A percentile compares a stretch with the other conserved stretches of the same genome.
These are phyloP conservation scores for Ceratobasidium sp. DNA, from an alignment of 1,284 basidiomycete species.

Conservation along the genomic window DNA sequence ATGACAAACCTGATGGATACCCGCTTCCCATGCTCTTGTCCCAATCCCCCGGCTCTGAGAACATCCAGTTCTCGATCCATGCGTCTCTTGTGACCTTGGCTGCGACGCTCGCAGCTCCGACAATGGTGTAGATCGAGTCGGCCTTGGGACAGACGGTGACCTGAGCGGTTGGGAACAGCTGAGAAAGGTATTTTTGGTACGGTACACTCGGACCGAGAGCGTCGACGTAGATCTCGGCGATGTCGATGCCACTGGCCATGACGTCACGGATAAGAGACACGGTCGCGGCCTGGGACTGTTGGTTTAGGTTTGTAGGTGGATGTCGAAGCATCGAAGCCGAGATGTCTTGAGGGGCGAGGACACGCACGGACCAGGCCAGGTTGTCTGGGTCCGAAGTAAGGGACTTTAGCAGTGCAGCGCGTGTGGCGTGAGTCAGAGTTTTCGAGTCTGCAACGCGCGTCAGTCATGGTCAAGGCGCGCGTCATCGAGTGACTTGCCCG, in stretches of 20 bases:
- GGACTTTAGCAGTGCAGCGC: slow-evolving; percentile 66
- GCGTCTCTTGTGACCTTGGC: slow-evolving; percentile 96
- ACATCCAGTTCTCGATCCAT: slow-evolving; percentile 86
- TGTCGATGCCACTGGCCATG: slow-evolving; percentile 76
- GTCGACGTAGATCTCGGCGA: slow-evolving; percentile 95
- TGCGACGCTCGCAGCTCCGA: slow-evolving; percentile 94
- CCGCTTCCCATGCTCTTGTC: slow-evolving; percentile 71
- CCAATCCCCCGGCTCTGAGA: slow-evolving; percentile 64
- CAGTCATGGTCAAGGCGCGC: background rate
- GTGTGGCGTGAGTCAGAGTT: slow-evolving; percentile 77
- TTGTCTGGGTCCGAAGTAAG: slow-evolving; percentile 72
- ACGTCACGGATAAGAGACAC: slow-evolving; percentile 86
- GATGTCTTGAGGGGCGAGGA: slow-evolving; percentile 89
- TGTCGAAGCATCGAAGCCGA: slow-evolving; percentile 88
- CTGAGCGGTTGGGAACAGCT: slow-evolving; percentile 78
- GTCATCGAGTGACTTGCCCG: slow-evolving; percentile 59
- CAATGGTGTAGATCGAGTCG: slow-evolving; percentile 94
- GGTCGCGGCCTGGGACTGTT: slow-evolving; percentile 92
- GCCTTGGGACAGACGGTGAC: slow-evolving; percentile 95
- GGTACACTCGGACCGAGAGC: slow-evolving; percentile 88
- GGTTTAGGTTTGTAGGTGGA: slow-evolving; percentile 88
- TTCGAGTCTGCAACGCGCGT: slow-evolving; percentile 77
- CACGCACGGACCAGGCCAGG: slow-evolving; percentile 84
- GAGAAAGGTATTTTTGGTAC: slow-evolving; percentile 82
- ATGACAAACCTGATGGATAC: slow-evolving; percentile 79